Conservation (phyloP, 2,329 filamentous ascomycete species). For the Fusarium penzigii region DNA sequence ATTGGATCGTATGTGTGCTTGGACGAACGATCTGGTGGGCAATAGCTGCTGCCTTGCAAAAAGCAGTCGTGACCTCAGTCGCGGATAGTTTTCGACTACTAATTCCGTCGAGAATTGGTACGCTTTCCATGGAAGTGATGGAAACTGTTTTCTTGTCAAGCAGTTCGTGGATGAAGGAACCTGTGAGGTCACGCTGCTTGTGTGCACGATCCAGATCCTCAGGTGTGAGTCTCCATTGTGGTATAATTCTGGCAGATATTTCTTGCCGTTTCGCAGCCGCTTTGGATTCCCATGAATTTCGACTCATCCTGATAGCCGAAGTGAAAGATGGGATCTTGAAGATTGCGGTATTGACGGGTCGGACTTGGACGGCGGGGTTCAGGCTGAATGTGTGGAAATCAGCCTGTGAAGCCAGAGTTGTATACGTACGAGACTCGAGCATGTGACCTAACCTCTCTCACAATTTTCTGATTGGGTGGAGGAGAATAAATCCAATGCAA, state of each 20-base stretch:
- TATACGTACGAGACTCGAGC: too few species aligned
- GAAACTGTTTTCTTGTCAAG: slow-evolving; percentile 3
- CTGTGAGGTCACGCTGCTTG: slow-evolving; percentile 14
- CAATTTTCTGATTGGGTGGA: too few species aligned
- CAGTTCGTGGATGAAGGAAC: slow-evolving; percentile 20
- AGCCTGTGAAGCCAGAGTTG: too few species aligned
- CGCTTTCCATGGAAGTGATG: slow-evolving; percentile 12
- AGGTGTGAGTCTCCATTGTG: slow-evolving; percentile 19
- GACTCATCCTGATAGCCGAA: not conserved
- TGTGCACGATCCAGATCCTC: slow-evolving; percentile 14
- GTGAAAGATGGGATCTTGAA: too few species aligned
- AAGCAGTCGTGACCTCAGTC: slow-evolving; percentile 50
- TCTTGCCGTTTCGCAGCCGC: slow-evolving; percentile 19
- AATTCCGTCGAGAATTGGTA: slow-evolving; percentile 4
- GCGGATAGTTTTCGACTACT: slow-evolving; percentile 9
- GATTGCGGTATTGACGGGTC: too few species aligned
- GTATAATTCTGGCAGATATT: slow-evolving; percentile 17
- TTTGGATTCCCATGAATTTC: slow-evolving; percentile 14
- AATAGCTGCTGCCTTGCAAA: slow-evolving; percentile 48
- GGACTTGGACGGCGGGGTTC: too few species aligned
- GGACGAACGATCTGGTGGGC: slow-evolving; percentile 55
- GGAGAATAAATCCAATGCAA: too few species aligned
- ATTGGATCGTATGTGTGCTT: too few species aligned
- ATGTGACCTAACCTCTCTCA: too few species aligned
- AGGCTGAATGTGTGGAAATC: too few species aligned